phyloP scores from a whole-genome alignment of 2,329 filamentous ascomycete species.

The Pseudocercospora eumusae region DNA sequence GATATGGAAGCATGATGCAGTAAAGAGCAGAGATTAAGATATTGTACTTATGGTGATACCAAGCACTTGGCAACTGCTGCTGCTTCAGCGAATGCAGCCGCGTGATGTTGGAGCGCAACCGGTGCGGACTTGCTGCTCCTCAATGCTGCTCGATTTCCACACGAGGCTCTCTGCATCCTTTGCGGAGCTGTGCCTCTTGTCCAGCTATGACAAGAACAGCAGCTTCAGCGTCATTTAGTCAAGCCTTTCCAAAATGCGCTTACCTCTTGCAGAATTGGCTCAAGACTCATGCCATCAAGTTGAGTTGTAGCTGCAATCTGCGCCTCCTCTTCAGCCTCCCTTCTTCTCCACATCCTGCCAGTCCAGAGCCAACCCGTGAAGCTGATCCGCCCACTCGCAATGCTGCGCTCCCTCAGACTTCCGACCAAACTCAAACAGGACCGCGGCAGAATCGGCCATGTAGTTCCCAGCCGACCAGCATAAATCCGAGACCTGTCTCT shows the following conservation, averaged over 20 bases:
- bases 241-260: neutral
- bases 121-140: neutral
- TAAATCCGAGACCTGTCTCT: constrained; percentile 9
- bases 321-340: neutral
- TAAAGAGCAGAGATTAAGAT: neutral
- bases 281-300: neutral
- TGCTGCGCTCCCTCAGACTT: constrained; percentile 19
- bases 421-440: constrained; percentile 24
- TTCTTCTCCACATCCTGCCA: constrained; percentile 14
- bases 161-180: neutral
- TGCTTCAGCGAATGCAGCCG: neutral
- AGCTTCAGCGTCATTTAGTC: neutral
- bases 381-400: constrained; percentile 21
- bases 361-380: constrained; percentile 15
- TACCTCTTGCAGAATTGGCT: neutral
- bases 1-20: neutral
- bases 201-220: neutral
- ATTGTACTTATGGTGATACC: neutral
- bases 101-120: neutral
- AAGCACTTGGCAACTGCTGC: neutral
- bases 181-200: neutral
- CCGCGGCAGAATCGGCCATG: constrained; percentile 17
- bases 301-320: neutral
- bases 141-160: neutral
- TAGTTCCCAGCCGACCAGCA: constrained; percentile 13